A percentile compares a stretch with the other conserved stretches of the same genome.
Evolutionary conservation across 2,329 filamentous ascomycete species (phyloP).

Genomic region (Apiospora rasikravindrae): DNA sequence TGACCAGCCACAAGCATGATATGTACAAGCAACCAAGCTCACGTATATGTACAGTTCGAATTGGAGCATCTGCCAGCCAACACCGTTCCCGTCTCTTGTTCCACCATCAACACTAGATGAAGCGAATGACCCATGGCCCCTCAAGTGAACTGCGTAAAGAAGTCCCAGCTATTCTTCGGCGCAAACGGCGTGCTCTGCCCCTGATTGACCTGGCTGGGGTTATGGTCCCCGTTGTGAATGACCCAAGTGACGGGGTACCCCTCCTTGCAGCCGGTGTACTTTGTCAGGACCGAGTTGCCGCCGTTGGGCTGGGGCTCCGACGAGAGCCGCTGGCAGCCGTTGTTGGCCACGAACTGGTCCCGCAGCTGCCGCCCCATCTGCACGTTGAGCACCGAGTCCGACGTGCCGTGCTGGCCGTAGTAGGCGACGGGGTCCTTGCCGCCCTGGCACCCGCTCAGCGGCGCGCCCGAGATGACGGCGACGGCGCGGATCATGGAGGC

Average conservation of each 20-base stretch:
- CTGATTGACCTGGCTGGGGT: constrained; percentile 27
- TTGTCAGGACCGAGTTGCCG: constrained; percentile 26
- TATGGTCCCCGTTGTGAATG: constrained; percentile 31
- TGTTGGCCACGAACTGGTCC: constrained; percentile 44
- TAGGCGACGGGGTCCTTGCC: constrained; percentile 42
- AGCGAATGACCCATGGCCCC: background rate
- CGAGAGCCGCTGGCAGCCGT: constrained; percentile 37
- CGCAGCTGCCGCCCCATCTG: constrained; percentile 38
- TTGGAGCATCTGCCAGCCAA: background rate
- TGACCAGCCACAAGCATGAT: background rate
- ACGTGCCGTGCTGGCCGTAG: constrained; percentile 39
- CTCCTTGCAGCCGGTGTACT: constrained; percentile 27
- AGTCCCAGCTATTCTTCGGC: constrained; percentile 30
- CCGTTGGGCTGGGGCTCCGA: constrained; percentile 23
- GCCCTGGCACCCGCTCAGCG: constrained; percentile 38
- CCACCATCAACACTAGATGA: background rate
- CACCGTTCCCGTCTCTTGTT: background rate
- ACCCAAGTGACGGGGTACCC: constrained; percentile 30
- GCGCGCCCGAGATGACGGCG: constrained; percentile 37
- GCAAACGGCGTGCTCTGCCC: constrained; percentile 26
- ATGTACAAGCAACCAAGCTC: background rate
- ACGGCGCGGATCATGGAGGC: constrained; percentile 39
- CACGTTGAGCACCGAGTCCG: constrained; percentile 42
- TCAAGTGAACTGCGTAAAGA: constrained; percentile 26
- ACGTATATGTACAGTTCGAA: background rate